Conservation (phyloP, 192 early-diverging fungal genomes). For the Podila minutissima region DNA sequence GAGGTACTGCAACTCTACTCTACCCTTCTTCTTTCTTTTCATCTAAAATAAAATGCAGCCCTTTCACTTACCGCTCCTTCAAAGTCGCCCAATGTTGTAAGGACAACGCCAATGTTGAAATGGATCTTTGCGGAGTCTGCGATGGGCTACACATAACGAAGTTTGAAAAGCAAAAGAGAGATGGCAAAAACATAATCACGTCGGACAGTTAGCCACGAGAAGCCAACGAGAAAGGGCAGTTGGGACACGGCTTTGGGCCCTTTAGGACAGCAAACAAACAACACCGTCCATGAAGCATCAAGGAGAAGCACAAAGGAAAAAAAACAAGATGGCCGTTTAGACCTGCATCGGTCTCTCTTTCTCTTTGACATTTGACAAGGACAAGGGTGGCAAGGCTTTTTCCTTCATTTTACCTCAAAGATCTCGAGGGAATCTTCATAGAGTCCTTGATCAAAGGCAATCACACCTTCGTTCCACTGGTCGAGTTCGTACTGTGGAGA, state of each 20-base stretch:
- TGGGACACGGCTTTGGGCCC: too few species aligned
- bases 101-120: conserved; percentile 93
- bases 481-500: conserved; percentile 75
- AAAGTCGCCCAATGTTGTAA: conserved; percentile 76
- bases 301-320: too few species aligned
- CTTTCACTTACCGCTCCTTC: conserved; percentile 81
- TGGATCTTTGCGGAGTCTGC: conserved; percentile 95
- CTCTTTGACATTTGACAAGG: background rate
- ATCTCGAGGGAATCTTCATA: conserved; percentile 72
- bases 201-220: background rate
- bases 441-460: conserved; percentile 79
- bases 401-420: conserved; percentile 66
- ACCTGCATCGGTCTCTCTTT: too few species aligned
- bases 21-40: too few species aligned
- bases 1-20: too few species aligned
- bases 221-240: conserved; percentile 6
- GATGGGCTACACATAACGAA: conserved; percentile 62
- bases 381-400: background rate
- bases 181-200: conserved; percentile 1
- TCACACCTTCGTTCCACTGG: conserved; percentile 83
- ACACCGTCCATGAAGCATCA: too few species aligned
- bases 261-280: too few species aligned
- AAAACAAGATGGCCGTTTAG: too few species aligned
- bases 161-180: background rate
- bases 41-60: background rate